Percentiles rank a stretch among this genome's conserved stretches.
phyloP scores from a whole-genome alignment of 805 yeast genomes.

The Candida tammaniensis region DNA sequence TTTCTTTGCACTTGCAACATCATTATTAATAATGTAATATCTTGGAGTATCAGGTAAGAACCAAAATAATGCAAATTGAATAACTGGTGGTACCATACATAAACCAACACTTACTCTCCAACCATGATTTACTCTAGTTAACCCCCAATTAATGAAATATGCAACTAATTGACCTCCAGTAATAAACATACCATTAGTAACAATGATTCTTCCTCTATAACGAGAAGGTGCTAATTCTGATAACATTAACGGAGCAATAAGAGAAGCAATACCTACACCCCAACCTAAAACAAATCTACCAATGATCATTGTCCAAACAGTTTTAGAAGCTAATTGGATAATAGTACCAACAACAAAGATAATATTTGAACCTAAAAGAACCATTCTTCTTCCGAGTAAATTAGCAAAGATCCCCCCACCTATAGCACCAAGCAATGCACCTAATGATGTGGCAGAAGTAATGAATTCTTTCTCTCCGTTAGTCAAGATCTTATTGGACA shows the following conservation, averaged over 20 bases:
- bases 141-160: constrained; percentile 89
- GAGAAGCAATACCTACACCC: constrained; percentile 94
- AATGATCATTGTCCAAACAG: constrained; percentile 86
- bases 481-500: constrained; percentile 54
- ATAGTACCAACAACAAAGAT: constrained; percentile 82
- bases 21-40: constrained; percentile 71
- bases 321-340: constrained; percentile 75
- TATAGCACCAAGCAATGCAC: constrained; percentile 80
- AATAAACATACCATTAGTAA: constrained; percentile 81
- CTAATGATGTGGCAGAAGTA: constrained; percentile 92
- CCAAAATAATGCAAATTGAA: constrained; percentile 72
- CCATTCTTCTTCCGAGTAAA: constrained; percentile 77
- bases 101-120: constrained; percentile 94
- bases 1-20: constrained; percentile 58
- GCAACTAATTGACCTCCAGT: constrained; percentile 96
- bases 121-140: constrained; percentile 69
- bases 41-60: constrained; percentile 97
- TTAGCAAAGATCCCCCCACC: constrained; percentile 84
- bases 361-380: constrained; percentile 77
- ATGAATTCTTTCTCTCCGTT: constrained; percentile 84
- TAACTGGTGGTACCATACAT: constrained; percentile 80
- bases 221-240: constrained; percentile 89
- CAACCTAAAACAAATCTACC: constrained; percentile 94
- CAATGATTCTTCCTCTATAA: constrained; percentile 88
- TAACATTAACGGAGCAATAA: constrained; percentile 91